Evolutionary conservation across 768 basidiomycete species (phyloP).

Genomic region (Pulveroboletus frians): DNA sequence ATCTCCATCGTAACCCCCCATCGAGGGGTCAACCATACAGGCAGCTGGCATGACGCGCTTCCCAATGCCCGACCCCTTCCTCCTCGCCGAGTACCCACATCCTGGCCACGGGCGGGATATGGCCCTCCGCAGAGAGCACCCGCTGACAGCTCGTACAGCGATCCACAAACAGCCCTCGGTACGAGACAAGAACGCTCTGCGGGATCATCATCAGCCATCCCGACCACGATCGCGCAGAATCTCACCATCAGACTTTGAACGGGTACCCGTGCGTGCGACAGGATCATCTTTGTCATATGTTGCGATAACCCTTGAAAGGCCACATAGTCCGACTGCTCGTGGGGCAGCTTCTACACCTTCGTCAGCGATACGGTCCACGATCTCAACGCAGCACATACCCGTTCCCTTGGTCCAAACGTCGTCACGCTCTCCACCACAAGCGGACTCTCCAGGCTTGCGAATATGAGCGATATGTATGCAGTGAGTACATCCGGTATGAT

Average conservation of each 20-base stretch:
- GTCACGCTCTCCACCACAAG: slow-evolving; percentile 58
- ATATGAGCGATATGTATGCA: slow-evolving; percentile 54
- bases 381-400: slow-evolving; percentile 32
- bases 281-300: slow-evolving; percentile 56
- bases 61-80: slow-evolving; percentile 35
- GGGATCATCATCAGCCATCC: not conserved
- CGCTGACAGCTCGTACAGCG: slow-evolving; percentile 58
- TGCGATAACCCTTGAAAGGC: slow-evolving; percentile 66
- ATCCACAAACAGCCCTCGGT: slow-evolving; percentile 57
- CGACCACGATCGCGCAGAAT: not conserved
- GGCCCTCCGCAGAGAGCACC: slow-evolving; percentile 63
- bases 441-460: slow-evolving; percentile 31
- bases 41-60: slow-evolving; percentile 48
- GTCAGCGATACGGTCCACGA: not conserved
- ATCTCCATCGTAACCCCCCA: not conserved
- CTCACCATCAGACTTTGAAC: slow-evolving; percentile 50
- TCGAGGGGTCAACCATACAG: slow-evolving; percentile 17
- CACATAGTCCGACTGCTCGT: slow-evolving; percentile 62
- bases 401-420: slow-evolving; percentile 72
- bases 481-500: slow-evolving; percentile 60
- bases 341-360: slow-evolving; percentile 50
- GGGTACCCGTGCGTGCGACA: slow-evolving; percentile 47
- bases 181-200: slow-evolving; percentile 51
- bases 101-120: slow-evolving; percentile 67
- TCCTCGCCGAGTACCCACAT: slow-evolving; percentile 35